Evolutionary conservation across 306 rosid species (phyloP).

Genomic region (Sicyos baderoa): DNA sequence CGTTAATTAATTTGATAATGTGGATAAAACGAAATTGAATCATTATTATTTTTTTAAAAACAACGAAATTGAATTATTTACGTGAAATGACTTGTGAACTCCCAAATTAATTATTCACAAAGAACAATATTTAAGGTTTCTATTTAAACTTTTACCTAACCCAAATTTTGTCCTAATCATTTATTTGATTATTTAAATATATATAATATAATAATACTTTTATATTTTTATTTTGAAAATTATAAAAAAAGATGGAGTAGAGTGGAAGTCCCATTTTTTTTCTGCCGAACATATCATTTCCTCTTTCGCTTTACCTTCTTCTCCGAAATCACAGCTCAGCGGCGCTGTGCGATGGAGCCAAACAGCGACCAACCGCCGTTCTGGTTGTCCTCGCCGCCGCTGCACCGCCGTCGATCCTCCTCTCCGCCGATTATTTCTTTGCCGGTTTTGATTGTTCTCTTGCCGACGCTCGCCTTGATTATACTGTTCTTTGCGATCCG

Average conservation of each 20-base stretch:
- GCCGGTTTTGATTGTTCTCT: constrained; percentile 57
- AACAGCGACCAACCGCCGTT: constrained; percentile 22
- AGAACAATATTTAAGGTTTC: no score
- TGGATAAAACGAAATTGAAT: no score
- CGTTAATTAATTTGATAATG: no score
- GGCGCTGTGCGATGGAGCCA: constrained; percentile 12
- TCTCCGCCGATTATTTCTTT: constrained; percentile 45
- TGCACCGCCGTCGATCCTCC: constrained; percentile 31
- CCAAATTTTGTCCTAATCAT: no score
- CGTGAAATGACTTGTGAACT: no score
- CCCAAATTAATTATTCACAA: no score
- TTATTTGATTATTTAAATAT: no score
- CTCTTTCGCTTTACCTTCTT: neutral
- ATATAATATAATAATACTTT: no score
- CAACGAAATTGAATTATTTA: no score
- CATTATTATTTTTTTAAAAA: no score
- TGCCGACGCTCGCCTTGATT: constrained; percentile 40
- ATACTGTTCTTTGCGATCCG: constrained; percentile 54
- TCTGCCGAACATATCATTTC: no score
- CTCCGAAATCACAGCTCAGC: constrained; percentile 15
- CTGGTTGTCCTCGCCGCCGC: constrained; percentile 10
- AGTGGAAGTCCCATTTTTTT: constrained; percentile 17
- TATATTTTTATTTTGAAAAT: neutral
- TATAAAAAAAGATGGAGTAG: neutral
- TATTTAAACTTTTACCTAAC: no score